Evolutionary conservation across 257 asterid genomes (phyloP), one percentile per base, ranked within the genome.

Genomic region (Solanum medicagineum): DNA sequence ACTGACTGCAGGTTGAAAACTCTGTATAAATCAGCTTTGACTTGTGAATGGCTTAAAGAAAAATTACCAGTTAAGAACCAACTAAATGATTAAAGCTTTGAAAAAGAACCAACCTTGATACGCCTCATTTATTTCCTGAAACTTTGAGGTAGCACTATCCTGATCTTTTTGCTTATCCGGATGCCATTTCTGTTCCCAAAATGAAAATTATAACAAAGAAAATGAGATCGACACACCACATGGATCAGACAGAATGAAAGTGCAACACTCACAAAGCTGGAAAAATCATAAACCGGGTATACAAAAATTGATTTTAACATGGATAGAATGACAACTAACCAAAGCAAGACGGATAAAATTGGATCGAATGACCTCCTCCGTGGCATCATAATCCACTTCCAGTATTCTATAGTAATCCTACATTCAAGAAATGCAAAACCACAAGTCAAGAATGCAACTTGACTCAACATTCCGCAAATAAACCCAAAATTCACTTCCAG

Each of bases 91-190:
- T 24, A 77, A 36, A 14, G 62, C 82, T 77, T 24, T 62, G 57
- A 55, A 36, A 49, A 74, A 83, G 16, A 63, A 70, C 85, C 85
- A 86, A 97, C 98, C 98, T 86, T 91, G 93, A 87, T 95, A 95
- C 19, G 99, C 99, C 89, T 94, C 98, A 51, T 91, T 97, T 49
- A 97, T 95, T 77, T 95, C 99, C 90, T 97, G 99, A 86, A 97
- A 97, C 87, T 86, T 94, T 22, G 98, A 89, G 85, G 97, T 95
- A 47, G 98, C 89, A 70, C 59, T 32, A 62, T 86, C 97, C 84
- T 89, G 93, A 54, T 87, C 92, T 87, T 94, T 95, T 85, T 92
- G 92, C 87, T 97, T 97, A 90, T 97, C 98, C 42, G 99, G 99
- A 85, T 97, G 99, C 98, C 98, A 97, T 92, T 94, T 94, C 98